Conservation (phyloP, 345 rosid species). For the Rhodamnia rubescens region DNA sequence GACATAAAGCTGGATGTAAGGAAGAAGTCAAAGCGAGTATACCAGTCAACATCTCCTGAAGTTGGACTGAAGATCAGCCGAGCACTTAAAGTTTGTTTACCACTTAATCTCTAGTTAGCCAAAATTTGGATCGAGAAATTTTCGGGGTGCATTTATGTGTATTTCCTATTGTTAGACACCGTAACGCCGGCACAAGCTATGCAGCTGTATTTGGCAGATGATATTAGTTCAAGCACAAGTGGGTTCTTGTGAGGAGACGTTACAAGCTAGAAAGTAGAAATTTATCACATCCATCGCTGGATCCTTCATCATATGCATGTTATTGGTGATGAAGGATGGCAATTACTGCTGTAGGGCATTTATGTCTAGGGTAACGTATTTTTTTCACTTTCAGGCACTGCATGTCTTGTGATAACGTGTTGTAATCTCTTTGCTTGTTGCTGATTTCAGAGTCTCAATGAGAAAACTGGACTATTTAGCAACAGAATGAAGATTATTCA, state of each 20-base stretch:
- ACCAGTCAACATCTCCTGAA: constrained; percentile 8
- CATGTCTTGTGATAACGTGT: constrained; percentile 7
- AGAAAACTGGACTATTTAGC: constrained; percentile 84
- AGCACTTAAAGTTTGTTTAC: constrained; percentile 9
- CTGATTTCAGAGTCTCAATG: constrained; percentile 79
- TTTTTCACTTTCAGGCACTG: background rate
- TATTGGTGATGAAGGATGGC: background rate
- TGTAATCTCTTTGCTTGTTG: constrained; percentile 17
- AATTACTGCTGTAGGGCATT: background rate
- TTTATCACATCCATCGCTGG: background rate
- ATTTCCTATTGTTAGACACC: background rate
- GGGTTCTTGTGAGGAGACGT: background rate
- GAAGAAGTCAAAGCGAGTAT: constrained; percentile 4
- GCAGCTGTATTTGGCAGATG: background rate
- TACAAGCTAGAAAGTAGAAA: background rate
- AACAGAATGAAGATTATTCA: constrained; percentile 90
- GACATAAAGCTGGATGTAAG: constrained; percentile 13
- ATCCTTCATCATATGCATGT: background rate
- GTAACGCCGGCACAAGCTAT: background rate
- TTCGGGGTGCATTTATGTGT: background rate
- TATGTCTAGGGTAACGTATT: background rate
- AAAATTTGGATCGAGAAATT: background rate
- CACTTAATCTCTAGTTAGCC: background rate
- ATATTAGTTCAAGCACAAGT: background rate
- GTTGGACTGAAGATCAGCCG: constrained; percentile 14